phyloP scores from a whole-genome alignment of 2,329 filamentous ascomycete genomes.

The Arthrobotrys sinensis region DNA sequence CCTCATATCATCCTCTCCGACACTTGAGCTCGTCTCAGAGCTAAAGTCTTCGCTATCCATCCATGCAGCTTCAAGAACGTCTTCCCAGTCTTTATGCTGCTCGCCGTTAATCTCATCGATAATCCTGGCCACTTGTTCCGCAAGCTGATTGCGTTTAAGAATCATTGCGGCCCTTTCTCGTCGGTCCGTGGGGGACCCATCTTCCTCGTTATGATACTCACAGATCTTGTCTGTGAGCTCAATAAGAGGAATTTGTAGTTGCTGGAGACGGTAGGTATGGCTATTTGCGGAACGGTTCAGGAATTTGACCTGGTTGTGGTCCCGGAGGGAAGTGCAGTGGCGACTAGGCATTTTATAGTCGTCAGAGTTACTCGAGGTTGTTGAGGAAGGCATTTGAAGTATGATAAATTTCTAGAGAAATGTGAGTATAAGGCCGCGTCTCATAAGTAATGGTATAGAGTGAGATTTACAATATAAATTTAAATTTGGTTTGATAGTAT shows the following conservation, averaged over 20 bases:
- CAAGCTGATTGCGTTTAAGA: conserved; percentile 2
- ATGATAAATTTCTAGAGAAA: not conserved
- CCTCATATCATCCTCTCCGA: conserved; percentile 21
- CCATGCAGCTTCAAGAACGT: conserved; percentile 14
- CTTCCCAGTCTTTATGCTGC: conserved; percentile 26
- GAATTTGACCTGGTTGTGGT: conserved; percentile 30
- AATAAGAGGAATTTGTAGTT: conserved; percentile 14
- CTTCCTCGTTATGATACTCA: conserved; percentile 16
- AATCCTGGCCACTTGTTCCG: conserved; percentile 19
- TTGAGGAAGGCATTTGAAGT: conserved; percentile 18
- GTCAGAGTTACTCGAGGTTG: conserved; percentile 24
- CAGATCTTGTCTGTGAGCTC: conserved; percentile 23
- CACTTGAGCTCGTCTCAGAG: conserved; percentile 3
- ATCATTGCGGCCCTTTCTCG: conserved; percentile 13
- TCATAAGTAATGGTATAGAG: not conserved
- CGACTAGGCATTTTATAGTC: conserved; percentile 31
- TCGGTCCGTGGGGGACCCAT: conserved; percentile 16
- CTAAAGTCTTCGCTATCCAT: conserved; percentile 9
- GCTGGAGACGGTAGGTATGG: conserved; percentile 21
- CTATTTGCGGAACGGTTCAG: conserved; percentile 26
- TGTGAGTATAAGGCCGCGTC: conserved; percentile 14
- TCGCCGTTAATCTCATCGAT: conserved; percentile 20
- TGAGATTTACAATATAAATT: conserved; percentile 8
- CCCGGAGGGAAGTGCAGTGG: conserved; percentile 27
- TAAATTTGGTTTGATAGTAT: conserved; percentile 4